Conservation (phyloP, 164 flowering plant genomes). For the Stephania japonica region DNA sequence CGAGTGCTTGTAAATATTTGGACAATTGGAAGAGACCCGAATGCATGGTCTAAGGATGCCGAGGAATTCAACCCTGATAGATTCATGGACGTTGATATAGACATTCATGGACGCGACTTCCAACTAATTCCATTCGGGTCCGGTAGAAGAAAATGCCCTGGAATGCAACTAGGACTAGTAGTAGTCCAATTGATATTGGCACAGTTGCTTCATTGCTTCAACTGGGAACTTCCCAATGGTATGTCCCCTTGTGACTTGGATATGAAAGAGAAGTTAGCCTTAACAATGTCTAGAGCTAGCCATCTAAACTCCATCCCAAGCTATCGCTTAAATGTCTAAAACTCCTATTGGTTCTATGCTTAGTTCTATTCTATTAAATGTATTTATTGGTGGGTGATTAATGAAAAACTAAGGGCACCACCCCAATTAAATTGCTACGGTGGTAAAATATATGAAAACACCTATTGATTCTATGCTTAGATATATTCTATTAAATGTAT, state of each 20-base stretch:
- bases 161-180: not conserved
- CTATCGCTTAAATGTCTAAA: not conserved
- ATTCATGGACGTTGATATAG: not conserved
- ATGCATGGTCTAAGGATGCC: slow-evolving; percentile 10
- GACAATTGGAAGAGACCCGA: slow-evolving; percentile 21
- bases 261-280: slow-evolving; percentile 16
- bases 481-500: too few species aligned
- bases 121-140: slow-evolving; percentile 11
- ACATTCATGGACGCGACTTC: slow-evolving; percentile 1
- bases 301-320: slow-evolving; percentile 5
- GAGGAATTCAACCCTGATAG: slow-evolving; percentile 11
- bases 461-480: too few species aligned
- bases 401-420: too few species aligned
- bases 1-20: slow-evolving; percentile 19
- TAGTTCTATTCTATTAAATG: too few species aligned
- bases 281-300: not conserved
- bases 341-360: too few species aligned
- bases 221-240: slow-evolving; percentile 10
- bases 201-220: slow-evolving; percentile 11
- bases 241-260: slow-evolving; percentile 12
- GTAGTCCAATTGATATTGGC: slow-evolving; percentile 6
- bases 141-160: slow-evolving; percentile 13
- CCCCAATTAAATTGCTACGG: too few species aligned
- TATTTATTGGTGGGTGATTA: too few species aligned
- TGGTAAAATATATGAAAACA: too few species aligned